Evolutionary conservation across 805 yeast species (phyloP).

Genomic region (Yarrowia sp.): DNA sequence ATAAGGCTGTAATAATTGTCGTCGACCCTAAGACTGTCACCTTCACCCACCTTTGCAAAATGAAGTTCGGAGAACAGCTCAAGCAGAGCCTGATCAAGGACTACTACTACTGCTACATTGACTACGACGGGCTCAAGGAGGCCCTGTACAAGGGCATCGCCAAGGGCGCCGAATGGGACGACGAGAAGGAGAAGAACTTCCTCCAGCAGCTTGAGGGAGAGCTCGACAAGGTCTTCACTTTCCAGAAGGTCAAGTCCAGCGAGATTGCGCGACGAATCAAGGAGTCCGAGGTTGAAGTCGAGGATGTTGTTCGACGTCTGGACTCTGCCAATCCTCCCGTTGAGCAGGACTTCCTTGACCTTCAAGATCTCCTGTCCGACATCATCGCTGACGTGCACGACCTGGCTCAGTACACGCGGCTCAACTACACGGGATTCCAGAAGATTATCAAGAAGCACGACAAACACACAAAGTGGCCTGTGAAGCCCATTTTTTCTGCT

Average conservation of each 20-base stretch:
- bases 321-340: constrained; percentile 53
- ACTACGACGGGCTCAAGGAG: constrained; percentile 89
- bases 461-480: constrained; percentile 77
- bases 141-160: constrained; percentile 73
- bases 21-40: too few species aligned
- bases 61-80: constrained; percentile 97
- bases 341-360: constrained; percentile 72
- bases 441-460: constrained; percentile 97
- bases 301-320: constrained; percentile 65
- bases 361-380: constrained; percentile 80
- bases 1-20: constrained; percentile 4
- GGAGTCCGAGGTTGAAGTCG: constrained; percentile 76
- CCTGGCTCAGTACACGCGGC: constrained; percentile 88
- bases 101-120: constrained; percentile 87
- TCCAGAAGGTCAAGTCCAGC: constrained; percentile 84
- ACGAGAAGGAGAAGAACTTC: constrained; percentile 81
- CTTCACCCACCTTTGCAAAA: constrained; percentile 46
- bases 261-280: constrained; percentile 87
- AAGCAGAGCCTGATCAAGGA: constrained; percentile 88
- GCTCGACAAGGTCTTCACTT: constrained; percentile 89
- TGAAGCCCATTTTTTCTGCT: constrained; percentile 92
- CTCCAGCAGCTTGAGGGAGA: constrained; percentile 77
- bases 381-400: constrained; percentile 98
- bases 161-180: constrained; percentile 69
- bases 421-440: constrained; percentile 96